Base-by-base conservation (phyloP, 805 yeast genomes). In the Candida insectalens region DNA sequence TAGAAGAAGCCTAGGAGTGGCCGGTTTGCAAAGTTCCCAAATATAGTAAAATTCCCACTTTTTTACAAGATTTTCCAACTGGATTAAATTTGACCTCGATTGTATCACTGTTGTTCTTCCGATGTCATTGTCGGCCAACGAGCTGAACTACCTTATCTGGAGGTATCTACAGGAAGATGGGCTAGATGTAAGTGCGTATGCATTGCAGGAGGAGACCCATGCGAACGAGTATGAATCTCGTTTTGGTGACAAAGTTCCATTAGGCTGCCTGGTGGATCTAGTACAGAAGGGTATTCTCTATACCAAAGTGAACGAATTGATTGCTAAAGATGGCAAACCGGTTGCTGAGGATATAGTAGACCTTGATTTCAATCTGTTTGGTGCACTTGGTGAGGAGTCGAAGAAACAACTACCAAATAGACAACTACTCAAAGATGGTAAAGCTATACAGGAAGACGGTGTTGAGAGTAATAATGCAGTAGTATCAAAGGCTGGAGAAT, bases 71-170 rank as follows among this genome's bases (percentile, higher is more conserved):
- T n/a, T n/a, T n/a, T n/a, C 16, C 10, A 27, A 25, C 12, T 7
- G 27, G 12, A 3, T n/a, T 25, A 25, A 25, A 8, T 6, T 6
- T 12, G n/a, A 27, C n/a, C n/a, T n/a, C n/a, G n/a, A n/a, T n/a
- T n/a, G n/a, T n/a, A n/a, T n/a, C n/a, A n/a, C n/a, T n/a, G n/a
- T n/a, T 13, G 12, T 8, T 22, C 26, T 5, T n/a, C n/a, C n/a
- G n/a, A 84, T 85, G 95, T 80, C 94, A 18, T 60, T 89, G 32
- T 72, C 92, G 4, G 79, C 92, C 36, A 75, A 71, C 37, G 94
- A 87, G 57, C 70, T 89, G 35, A 92, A 89, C 62, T 89, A 89
- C 52, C 68, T 92, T 45, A 73, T 89, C 35, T 92, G 96, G 95
- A 62, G 96, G 40, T 92, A 89, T 50, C 66, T 87, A 25, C 95